These are phyloP conservation scores for Pontederia paniculata DNA, from an alignment of 176 grass and related monocot genomes.

Conservation along the genomic window DNA sequence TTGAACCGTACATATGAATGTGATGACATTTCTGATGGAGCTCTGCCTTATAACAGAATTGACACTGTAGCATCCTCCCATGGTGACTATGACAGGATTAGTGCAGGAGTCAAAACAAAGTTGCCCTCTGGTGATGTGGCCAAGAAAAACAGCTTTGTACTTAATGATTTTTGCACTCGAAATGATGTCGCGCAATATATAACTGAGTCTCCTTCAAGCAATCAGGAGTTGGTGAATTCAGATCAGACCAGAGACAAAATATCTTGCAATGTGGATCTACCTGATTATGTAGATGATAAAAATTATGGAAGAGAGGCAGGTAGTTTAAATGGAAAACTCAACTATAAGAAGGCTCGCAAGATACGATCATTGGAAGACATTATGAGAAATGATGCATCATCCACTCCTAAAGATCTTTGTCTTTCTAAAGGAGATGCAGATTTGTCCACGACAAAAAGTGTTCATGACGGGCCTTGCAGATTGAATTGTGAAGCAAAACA, in stretches of 20 bases:
- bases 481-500: neutral
- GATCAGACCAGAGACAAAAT: conserved; percentile 1
- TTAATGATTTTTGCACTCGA: neutral
- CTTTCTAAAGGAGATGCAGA: neutral
- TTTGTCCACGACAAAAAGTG: neutral
- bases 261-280: conserved; percentile 1
- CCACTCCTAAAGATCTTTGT: neutral
- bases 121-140: neutral
- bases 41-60: no score
- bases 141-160: neutral
- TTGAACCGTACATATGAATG: no score
- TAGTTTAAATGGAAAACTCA: conserved; percentile 2
- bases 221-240: neutral
- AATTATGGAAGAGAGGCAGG: neutral
- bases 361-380: conserved; percentile 12
- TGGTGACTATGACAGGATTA: neutral
- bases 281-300: neutral
- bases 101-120: neutral
- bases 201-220: neutral
- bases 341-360: conserved; percentile 7
- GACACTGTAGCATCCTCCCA: no score
- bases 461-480: neutral
- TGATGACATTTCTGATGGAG: no score
- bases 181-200: neutral
- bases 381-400: conserved; percentile 1